A percentile compares a stretch with the other conserved stretches of the same genome.
Evolutionary conservation across 257 asterid genomes (phyloP).

Genomic region (Linaria vulgaris): DNA sequence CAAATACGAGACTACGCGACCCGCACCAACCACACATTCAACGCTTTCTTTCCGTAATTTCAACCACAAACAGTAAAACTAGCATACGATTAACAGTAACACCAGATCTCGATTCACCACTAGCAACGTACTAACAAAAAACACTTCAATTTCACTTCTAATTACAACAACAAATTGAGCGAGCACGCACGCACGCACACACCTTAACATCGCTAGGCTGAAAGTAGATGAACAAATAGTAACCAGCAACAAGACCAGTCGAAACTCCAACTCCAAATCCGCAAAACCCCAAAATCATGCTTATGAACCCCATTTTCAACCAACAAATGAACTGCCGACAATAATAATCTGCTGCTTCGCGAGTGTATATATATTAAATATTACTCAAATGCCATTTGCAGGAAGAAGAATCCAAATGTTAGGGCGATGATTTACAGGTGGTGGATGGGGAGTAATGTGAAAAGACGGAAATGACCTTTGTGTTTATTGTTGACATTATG

Average conservation of each 20-base stretch:
- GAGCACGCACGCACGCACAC: too few species aligned
- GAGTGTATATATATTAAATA: too few species aligned
- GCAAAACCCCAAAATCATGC: slow-evolving; percentile 63
- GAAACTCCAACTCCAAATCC: slow-evolving; percentile 89
- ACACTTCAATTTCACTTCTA: not conserved
- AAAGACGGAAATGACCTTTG: slow-evolving; percentile 30
- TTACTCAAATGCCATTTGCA: too few species aligned
- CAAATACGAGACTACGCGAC: too few species aligned
- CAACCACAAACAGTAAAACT: too few species aligned
- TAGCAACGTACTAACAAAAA: not conserved
- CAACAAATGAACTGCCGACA: too few species aligned
- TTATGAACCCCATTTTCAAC: slow-evolving; percentile 87
- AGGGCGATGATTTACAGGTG: slow-evolving; percentile 5
- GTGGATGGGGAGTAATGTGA: not conserved
- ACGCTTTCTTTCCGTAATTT: too few species aligned
- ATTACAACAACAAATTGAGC: not conserved
- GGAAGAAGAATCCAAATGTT: slow-evolving; percentile 25
- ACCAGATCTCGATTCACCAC: not conserved
- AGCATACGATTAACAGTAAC: too few species aligned
- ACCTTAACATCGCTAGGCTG: slow-evolving; percentile 92
- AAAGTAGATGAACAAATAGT: slow-evolving; percentile 68
- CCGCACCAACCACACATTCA: too few species aligned
- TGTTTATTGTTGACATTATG: not conserved
- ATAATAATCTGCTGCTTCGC: too few species aligned
- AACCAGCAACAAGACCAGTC: slow-evolving; percentile 53